Percentiles rank a stretch among this genome's conserved stretches.
Evolutionary conservation across 2,329 filamentous ascomycete genomes (phyloP).

Genomic region (Penicillium sp.): DNA sequence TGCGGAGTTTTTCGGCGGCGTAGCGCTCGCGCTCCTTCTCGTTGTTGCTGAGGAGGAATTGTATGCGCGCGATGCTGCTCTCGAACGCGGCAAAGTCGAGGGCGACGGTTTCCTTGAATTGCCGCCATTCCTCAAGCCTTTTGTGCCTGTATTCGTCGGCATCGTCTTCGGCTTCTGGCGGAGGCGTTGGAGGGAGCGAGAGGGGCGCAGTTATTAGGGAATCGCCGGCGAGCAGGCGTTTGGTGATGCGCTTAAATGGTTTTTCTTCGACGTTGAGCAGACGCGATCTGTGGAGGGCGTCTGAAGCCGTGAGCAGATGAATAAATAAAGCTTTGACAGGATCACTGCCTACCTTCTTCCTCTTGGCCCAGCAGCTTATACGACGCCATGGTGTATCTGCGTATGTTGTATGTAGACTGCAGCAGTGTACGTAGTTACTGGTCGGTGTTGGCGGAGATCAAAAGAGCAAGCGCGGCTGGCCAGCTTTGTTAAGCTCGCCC

Average conservation of each 20-base stretch:
- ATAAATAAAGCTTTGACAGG: constrained; percentile 10
- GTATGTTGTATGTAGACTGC: too few species aligned
- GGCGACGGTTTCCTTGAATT: constrained; percentile 76
- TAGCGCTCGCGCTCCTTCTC: constrained; percentile 79
- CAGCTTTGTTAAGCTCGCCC: constrained; percentile 13
- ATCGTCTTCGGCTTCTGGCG: constrained; percentile 55
- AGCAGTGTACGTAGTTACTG: too few species aligned
- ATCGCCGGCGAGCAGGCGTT: constrained; percentile 68
- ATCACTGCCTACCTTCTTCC: constrained; percentile 46
- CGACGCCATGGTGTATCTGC: constrained; percentile 41
- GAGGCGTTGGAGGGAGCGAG: constrained; percentile 61
- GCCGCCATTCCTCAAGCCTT: constrained; percentile 54
- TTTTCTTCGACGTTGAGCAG: constrained; percentile 89
- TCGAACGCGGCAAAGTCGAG: constrained; percentile 89
- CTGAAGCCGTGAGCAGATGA: constrained; percentile 35
- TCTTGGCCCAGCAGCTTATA: constrained; percentile 69
- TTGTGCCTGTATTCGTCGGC: constrained; percentile 48
- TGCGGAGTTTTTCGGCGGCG: constrained; percentile 71
- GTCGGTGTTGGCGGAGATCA: too few species aligned
- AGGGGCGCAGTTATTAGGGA: constrained; percentile 57
- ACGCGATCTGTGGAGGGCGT: constrained; percentile 80
- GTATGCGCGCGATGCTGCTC: constrained; percentile 78
- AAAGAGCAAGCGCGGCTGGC: too few species aligned
- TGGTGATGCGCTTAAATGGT: constrained; percentile 83
- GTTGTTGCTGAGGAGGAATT: constrained; percentile 82